A percentile compares a stretch with the other conserved stretches of the same genome.
phyloP scores from a whole-genome alignment of 2,329 filamentous ascomycete genomes.

The Metarhizium album region DNA sequence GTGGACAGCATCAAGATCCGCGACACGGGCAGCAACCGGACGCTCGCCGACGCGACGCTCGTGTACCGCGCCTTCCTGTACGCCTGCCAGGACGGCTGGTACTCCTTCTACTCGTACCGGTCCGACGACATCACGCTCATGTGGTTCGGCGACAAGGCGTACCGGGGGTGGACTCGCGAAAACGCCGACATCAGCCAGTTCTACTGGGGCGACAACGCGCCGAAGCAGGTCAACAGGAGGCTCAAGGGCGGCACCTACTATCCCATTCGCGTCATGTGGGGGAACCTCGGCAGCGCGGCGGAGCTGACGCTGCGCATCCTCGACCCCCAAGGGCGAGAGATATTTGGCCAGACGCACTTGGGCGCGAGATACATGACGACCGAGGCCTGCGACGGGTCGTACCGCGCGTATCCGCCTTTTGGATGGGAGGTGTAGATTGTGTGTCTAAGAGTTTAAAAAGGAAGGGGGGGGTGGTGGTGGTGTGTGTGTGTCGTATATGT shows the following conservation, averaged over 20 bases:
- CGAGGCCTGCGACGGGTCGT: slow-evolving; percentile 8
- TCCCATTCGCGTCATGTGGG: slow-evolving; percentile 8
- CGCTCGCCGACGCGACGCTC: slow-evolving; percentile 5
- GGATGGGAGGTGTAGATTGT: background rate
- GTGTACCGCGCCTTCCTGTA: slow-evolving; percentile 7
- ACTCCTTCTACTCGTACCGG: slow-evolving; percentile 6
- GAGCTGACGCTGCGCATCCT: slow-evolving; percentile 6
- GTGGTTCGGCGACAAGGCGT: slow-evolving; percentile 6
- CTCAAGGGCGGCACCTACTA: slow-evolving; percentile 7
- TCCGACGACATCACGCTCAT: slow-evolving; percentile 9
- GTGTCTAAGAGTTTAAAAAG: no score
- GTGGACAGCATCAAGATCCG: background rate
- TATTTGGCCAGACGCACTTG: background rate
- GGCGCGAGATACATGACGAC: slow-evolving; percentile 7
- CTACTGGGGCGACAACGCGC: slow-evolving; percentile 5
- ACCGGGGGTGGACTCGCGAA: slow-evolving; percentile 1
- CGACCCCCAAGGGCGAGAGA: slow-evolving; percentile 5
- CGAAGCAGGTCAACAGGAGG: background rate
- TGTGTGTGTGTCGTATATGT: background rate
- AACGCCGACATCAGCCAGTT: slow-evolving; percentile 8
- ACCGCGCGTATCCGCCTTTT: background rate
- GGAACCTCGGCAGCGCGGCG: slow-evolving; percentile 4
- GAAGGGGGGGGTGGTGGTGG: background rate
- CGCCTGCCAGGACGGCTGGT: slow-evolving; percentile 6
- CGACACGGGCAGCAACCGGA: background rate